phyloP scores from a whole-genome alignment of 768 basidiomycete species.

The Suillus discolor region DNA sequence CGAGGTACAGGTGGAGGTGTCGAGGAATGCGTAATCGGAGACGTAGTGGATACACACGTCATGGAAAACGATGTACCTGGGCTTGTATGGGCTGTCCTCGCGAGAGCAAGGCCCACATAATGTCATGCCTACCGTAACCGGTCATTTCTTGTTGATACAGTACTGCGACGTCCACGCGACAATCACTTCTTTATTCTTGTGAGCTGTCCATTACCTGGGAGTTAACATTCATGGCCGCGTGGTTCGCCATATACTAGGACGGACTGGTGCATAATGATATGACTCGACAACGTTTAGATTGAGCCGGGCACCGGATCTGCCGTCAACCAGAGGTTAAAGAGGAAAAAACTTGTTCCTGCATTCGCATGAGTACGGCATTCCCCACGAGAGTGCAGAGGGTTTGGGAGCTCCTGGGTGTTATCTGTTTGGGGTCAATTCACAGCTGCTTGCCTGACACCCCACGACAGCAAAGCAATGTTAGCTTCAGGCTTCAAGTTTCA shows the following conservation, averaged over 20 bases:
- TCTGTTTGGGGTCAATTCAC: no score
- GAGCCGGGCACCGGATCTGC: no score
- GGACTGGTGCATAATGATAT: no score
- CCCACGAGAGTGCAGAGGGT: no score
- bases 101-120: constrained; percentile 37
- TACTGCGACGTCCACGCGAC: not conserved
- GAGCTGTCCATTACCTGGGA: not conserved
- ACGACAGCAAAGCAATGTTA: no score
- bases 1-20: constrained; percentile 58
- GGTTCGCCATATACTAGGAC: not conserved
- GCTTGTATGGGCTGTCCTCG: constrained; percentile 61
- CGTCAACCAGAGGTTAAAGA: no score
- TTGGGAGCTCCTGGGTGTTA: no score
- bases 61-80: constrained; percentile 68
- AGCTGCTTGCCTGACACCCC: no score
- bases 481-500: no score
- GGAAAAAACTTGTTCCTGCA: no score
- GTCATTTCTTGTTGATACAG: not conserved
- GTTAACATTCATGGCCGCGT: not conserved
- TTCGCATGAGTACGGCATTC: no score
- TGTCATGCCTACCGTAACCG: not conserved
- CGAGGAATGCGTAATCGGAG: constrained; percentile 55
- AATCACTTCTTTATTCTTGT: not conserved
- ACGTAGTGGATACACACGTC: constrained; percentile 62
- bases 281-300: no score